Percentiles rank a stretch among this genome's conserved stretches.
Evolutionary conservation across 164 flowering plant species (phyloP).

Genomic region (Malania oleifera): DNA sequence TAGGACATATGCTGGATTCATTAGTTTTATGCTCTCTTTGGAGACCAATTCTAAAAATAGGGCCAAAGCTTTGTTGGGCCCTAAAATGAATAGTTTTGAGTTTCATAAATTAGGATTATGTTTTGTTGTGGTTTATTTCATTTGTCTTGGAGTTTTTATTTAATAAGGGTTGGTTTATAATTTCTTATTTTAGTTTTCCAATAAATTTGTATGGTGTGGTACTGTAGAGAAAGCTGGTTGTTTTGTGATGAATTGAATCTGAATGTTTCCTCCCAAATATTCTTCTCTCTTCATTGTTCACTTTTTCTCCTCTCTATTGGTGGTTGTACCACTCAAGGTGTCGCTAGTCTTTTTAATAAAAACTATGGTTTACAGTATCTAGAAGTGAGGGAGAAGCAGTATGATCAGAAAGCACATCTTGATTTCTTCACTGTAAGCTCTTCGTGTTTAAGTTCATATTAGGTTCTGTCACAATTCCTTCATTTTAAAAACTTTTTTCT

Average conservation of each 20-base stretch:
- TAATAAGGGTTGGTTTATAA: neutral
- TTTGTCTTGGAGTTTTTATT: neutral
- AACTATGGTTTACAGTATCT: slow-evolving; percentile 55
- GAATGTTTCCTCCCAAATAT: too few relatives aligned
- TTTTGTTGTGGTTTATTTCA: too few relatives aligned
- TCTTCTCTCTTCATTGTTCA: neutral
- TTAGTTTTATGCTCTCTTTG: too few relatives aligned
- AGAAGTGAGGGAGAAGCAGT: slow-evolving; percentile 97
- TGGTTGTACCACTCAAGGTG: slow-evolving; percentile 1
- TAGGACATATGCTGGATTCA: too few relatives aligned
- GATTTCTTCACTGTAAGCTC: slow-evolving; percentile 81
- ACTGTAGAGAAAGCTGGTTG: too few relatives aligned
- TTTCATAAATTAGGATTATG: too few relatives aligned
- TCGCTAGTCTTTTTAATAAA: too few relatives aligned
- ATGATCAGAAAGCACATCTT: slow-evolving; percentile 69
- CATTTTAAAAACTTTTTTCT: neutral
- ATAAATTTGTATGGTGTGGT: too few relatives aligned
- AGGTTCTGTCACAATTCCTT: neutral
- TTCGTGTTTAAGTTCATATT: neutral
- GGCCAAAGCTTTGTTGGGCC: too few relatives aligned
- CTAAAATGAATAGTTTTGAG: too few relatives aligned
- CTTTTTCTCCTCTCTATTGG: neutral
- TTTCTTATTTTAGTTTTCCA: neutral
- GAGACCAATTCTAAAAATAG: too few relatives aligned
- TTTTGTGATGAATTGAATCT: too few relatives aligned